phyloP scores from a whole-genome alignment of 2,329 filamentous ascomycete genomes.

The Aspergillus pseudonomiae region DNA sequence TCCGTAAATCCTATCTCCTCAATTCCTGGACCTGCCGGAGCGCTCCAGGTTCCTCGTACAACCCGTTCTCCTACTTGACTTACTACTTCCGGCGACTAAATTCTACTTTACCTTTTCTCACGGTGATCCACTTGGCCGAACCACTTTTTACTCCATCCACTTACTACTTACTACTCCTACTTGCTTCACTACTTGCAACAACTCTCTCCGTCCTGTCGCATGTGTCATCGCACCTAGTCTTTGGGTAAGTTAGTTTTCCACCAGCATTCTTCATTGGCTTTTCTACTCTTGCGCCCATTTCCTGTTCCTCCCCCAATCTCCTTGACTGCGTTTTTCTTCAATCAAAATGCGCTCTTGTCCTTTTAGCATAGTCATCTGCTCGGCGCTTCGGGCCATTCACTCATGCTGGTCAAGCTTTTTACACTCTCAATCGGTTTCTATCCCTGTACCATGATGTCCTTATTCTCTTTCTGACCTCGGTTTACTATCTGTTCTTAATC shows the following conservation, averaged over 20 bases:
- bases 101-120: conserved; percentile 10
- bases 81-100: conserved; percentile 22
- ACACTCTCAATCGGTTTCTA: neutral
- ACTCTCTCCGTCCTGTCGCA: neutral
- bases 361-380: neutral
- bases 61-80: neutral
- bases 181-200: conserved; percentile 4
- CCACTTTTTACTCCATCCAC: conserved; percentile 18
- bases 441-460: neutral
- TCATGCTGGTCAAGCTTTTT: neutral
- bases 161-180: conserved; percentile 19
- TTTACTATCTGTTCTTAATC: neutral
- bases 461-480: neutral
- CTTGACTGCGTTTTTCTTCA: neutral
- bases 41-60: neutral
- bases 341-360: neutral
- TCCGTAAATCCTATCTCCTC: neutral
- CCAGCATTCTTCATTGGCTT: neutral
- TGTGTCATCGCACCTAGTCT: conserved; percentile 5
- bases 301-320: neutral
- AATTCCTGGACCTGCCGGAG: neutral
- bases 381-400: neutral
- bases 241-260: neutral
- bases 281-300: conserved; percentile 3
- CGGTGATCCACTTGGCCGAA: conserved; percentile 4